A percentile compares a stretch with the other conserved stretches of the same genome.
phyloP scores from a whole-genome alignment of 306 rosid genomes.

The Betula pendula region DNA sequence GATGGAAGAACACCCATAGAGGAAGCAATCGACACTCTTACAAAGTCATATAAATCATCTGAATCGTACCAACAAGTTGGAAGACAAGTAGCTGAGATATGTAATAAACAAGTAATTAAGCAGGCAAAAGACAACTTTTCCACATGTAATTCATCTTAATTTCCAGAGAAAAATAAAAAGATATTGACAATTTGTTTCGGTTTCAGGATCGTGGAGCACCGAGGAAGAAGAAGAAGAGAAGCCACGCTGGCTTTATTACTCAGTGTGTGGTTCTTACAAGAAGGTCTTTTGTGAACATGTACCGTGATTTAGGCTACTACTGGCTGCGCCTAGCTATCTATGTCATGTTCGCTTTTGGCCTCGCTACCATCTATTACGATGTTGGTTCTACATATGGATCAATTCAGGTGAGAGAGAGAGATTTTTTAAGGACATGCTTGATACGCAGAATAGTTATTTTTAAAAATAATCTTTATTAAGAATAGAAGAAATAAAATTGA shows the following conservation, averaged over 20 bases:
- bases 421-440: no score
- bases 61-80: constrained; percentile 22
- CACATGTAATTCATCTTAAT: no score
- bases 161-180: no score
- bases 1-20: constrained; percentile 4
- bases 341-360: constrained; percentile 30
- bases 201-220: constrained; percentile 30
- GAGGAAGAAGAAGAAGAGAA: constrained; percentile 33
- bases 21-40: constrained; percentile 27
- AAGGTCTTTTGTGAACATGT: constrained; percentile 47
- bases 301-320: constrained; percentile 41
- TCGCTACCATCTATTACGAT: constrained; percentile 50
- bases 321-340: constrained; percentile 50
- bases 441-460: no score
- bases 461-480: no score
- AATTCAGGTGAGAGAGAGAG: constrained; percentile 32
- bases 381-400: constrained; percentile 36
- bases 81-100: constrained; percentile 21
- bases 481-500: no score
- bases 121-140: no score
- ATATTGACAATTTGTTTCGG: neutral
- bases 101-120: constrained; percentile 22
- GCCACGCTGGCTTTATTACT: constrained; percentile 41
- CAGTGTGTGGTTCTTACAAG: constrained; percentile 42
- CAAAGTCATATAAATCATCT: constrained; percentile 27